Evolutionary conservation across 805 yeast genomes (phyloP), one percentile per base, ranked within the genome.

Genomic region (Ogataea trehaloabstinens): DNA sequence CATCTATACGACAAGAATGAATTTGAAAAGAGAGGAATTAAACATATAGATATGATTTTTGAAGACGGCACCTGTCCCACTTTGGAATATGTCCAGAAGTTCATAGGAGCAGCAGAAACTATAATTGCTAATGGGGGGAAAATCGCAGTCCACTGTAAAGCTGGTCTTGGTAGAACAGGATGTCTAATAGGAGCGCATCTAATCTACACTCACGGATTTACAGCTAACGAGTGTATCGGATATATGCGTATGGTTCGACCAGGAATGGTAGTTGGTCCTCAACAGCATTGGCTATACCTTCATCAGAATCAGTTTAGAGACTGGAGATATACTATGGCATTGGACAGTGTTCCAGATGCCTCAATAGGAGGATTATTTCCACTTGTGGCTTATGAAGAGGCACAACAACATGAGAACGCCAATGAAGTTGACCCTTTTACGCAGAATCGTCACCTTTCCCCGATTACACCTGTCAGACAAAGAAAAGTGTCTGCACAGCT

Each of bases 221-320:
- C 98, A 4, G 99, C 99, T 3, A 85, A 78, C 59, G 99, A 93
- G 63, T 93, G 96, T 63, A 93, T 93, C 53, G 96, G 91, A 1
- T 93, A 89, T 58, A 85, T 93, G 91, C 76, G 99, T 61, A 85
- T 93, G 77, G 74, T 93, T 46, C 78, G 99, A 51, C 99, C 99
- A 0, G 99, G 99, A 29, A 93, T 93, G 99, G 97, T 93, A n/a
- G 99, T 93, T 21, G 99, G 99, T 0, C 99, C 99, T 2, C 99
- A 93, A 63, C 99, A 93, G 61, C 99, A 93, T 67, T 93, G 99
- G 99, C 72, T 93, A 42, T 93, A 93, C 58, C 73, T 93, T 47
- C 96, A 93, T 60, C 99, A 93, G 63, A 82, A 88, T 61, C 96
- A 90, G 51, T 93, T 93, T 63, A 75, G 97, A 55, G 96, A 89